Base-by-base conservation (phyloP, 2,329 filamentous ascomycete genomes). In the Aspergillus thermomutatus region DNA sequence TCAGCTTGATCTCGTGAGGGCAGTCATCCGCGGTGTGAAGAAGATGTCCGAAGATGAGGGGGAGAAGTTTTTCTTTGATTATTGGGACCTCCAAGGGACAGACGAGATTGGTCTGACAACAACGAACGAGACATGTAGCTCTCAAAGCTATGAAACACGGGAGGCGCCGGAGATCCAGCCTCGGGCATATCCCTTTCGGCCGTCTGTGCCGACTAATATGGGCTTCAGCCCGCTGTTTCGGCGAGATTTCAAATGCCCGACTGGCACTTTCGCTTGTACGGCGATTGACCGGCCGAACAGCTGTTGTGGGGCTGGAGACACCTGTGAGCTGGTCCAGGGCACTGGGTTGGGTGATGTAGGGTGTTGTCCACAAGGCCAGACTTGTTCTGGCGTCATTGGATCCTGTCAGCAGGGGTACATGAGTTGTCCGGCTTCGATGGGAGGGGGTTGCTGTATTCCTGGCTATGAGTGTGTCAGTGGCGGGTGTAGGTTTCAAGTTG, bases 391-490 rank as follows among this genome's bases (percentile, higher is more conserved):
- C 10, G 63, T 71, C 1, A 77, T 87, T n/a, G 77, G 77, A 2
- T 69, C 64, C 3, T 87, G 85, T 60, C 63, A 62, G 27, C 72
- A 72, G 23, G 84, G 82, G 7, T 86, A 85, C 66, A 78, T 77
- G 4, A 79, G 75, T 53, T 87, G 85, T 68, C 78, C 83, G 2
- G 75, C 77, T 47, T 78, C 75, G 48, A 64, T 77, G 3, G 85
- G 84, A 45, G 84, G 83, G 1, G 85, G 84, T 1, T 87, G 85
- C 62, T 87, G 84, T 72, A 77, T 87, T 37, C 83, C 83, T 3
- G 83, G 82, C 0, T 86, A 83, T 65, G 74, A 73, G 7, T 87
- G 85, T 69, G 76, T 80, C 41, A 77, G 77, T 52, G 75, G 80
- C 57, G 85, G 84, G 53, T 87, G 84, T 81, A 31, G 66, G 71